Percentiles rank a stretch among this genome's conserved stretches.
These are phyloP conservation scores for Acephala macrosclerotiorum DNA, from an alignment of 2,329 filamentous ascomycete genomes.

Conservation along the genomic window DNA sequence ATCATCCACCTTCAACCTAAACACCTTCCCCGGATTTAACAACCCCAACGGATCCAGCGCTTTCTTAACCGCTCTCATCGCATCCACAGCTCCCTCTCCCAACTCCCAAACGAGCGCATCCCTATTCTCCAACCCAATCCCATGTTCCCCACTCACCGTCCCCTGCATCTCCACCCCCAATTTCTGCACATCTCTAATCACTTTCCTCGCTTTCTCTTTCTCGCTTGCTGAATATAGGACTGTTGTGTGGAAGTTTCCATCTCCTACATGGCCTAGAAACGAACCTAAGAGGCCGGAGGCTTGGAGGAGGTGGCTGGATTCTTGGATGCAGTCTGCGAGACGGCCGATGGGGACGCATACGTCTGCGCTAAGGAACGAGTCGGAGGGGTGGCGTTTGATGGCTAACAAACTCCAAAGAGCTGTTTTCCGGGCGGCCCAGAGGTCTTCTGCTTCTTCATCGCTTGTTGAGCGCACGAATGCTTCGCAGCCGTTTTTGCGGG, in stretches of 20 bases:
- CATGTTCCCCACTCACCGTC: slow-evolving; percentile 72
- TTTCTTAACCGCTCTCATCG: slow-evolving; percentile 83
- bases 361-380: slow-evolving; percentile 78
- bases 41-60: slow-evolving; percentile 85
- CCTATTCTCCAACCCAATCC: slow-evolving; percentile 86
- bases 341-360: slow-evolving; percentile 81
- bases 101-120: slow-evolving; percentile 78
- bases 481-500: slow-evolving; percentile 66
- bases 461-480: slow-evolving; percentile 79
- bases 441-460: slow-evolving; percentile 71
- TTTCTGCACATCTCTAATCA: not conserved
- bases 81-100: slow-evolving; percentile 77
- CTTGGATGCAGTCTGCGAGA: slow-evolving; percentile 72
- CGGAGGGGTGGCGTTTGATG: slow-evolving; percentile 60
- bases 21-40: slow-evolving; percentile 69
- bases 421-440: slow-evolving; percentile 85
- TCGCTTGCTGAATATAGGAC: not conserved
- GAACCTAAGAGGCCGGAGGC: slow-evolving; percentile 71
- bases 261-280: slow-evolving; percentile 86
- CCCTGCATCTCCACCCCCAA: not conserved
- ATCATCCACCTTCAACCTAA: slow-evolving; percentile 8
- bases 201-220: not conserved
- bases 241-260: slow-evolving; percentile 66
- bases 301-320: slow-evolving; percentile 81
- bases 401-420: slow-evolving; percentile 82